These are phyloP conservation scores for Salvia rosmarinus DNA, from an alignment of 257 asterid genomes.

Conservation along the genomic window DNA sequence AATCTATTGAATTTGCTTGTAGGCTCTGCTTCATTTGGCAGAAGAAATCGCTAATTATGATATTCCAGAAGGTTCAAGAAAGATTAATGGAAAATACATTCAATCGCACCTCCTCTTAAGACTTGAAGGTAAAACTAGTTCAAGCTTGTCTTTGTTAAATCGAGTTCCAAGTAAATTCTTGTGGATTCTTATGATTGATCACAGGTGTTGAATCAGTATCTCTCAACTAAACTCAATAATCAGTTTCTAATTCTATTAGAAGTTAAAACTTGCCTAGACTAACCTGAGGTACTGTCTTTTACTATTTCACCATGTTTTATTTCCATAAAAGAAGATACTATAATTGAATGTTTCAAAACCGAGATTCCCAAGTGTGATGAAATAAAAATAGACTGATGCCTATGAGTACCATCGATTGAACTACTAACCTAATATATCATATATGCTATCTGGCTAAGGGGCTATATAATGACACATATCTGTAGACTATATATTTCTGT, in stretches of 20 bases:
- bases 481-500: background rate
- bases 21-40: slow-evolving; percentile 78
- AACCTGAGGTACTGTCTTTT: background rate
- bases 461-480: background rate
- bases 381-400: background rate
- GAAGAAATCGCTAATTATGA: slow-evolving; percentile 64
- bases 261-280: slow-evolving; percentile 13
- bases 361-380: background rate
- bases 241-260: slow-evolving; percentile 1
- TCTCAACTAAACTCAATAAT: slow-evolving; percentile 8
- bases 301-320: background rate
- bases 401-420: background rate
- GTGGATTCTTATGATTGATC: slow-evolving; percentile 15
- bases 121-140: slow-evolving; percentile 56
- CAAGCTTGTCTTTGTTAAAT: background rate
- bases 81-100: slow-evolving; percentile 80
- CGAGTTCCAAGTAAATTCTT: background rate
- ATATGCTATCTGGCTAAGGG: background rate
- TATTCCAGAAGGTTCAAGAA: slow-evolving; percentile 79
- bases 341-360: background rate
- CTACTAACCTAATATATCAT: background rate
- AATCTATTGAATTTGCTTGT: slow-evolving; percentile 24
- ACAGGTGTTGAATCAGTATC: background rate
- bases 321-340: slow-evolving; percentile 1
- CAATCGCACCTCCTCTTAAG: slow-evolving; percentile 79